These are phyloP conservation scores for Leishmania braziliensis DNA, from an alignment of 208 protist species.

Conservation along the genomic window DNA sequence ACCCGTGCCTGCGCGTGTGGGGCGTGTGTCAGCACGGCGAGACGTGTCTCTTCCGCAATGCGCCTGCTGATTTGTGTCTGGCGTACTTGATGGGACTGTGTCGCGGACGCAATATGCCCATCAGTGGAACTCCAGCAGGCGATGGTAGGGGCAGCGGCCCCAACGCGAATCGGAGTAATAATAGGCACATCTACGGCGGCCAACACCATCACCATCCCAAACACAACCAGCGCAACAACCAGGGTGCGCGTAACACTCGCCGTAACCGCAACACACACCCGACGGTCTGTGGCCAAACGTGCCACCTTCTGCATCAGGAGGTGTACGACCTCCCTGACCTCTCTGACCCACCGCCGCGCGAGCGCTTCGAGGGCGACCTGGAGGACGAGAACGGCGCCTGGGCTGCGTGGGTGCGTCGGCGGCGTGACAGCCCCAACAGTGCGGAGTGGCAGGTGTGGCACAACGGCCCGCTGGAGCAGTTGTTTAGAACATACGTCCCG, in stretches of 20 bases:
- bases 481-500: conserved; percentile 63
- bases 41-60: conserved; percentile 73
- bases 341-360: conserved; percentile 33
- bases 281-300: conserved; percentile 12
- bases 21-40: conserved; percentile 73
- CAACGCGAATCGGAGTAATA: background rate
- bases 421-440: conserved; percentile 70
- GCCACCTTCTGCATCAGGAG: conserved; percentile 50
- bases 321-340: conserved; percentile 60
- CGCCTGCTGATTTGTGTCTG: conserved; percentile 70
- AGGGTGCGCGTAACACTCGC: background rate
- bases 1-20: conserved; percentile 80
- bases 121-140: conserved; percentile 1
- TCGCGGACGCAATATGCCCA: conserved; percentile 19
- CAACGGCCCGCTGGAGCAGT: conserved; percentile 59
- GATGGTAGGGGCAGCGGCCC: conserved; percentile 7
- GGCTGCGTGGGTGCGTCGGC: conserved; percentile 59
- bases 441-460: conserved; percentile 88
- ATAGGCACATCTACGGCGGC: background rate
- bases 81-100: conserved; percentile 84
- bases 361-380: conserved; percentile 47
- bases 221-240: background rate
- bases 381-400: conserved; percentile 47
- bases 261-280: background rate
- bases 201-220: conserved; percentile 4